Evolutionary conservation across 1,284 basidiomycete genomes (phyloP).

Genomic region (Prillingera fragicola): DNA sequence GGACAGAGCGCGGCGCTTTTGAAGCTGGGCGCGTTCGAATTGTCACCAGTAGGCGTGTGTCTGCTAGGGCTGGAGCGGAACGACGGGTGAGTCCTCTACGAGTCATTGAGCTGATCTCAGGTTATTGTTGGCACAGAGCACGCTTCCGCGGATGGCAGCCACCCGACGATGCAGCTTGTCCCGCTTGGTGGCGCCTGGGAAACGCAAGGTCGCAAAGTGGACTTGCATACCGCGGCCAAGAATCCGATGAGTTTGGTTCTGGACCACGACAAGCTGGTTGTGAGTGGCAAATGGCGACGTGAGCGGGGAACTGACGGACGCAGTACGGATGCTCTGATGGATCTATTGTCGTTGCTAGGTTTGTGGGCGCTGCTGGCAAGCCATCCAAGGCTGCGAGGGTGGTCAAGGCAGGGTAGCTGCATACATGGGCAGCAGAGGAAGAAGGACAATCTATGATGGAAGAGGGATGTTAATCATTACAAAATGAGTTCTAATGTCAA

Average conservation of each 20-base stretch:
- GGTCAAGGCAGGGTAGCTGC: no score
- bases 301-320: conserved; percentile 1
- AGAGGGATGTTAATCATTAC: not conserved
- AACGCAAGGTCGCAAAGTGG: conserved; percentile 12
- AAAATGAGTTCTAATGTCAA: not conserved
- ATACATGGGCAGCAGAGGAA: no score
- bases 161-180: conserved; percentile 18
- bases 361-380: conserved; percentile 9
- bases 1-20: conserved; percentile 32
- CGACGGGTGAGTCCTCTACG: conserved; percentile 34
- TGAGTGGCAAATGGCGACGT: conserved; percentile 14
- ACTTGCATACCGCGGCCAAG: conserved; percentile 28
- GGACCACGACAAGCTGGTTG: conserved; percentile 38
- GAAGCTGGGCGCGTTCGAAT: conserved; percentile 34
- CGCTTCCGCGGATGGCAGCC: not conserved
- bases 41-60: conserved; percentile 45
- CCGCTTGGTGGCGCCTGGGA: conserved; percentile 32
- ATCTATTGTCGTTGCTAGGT: conserved; percentile 30
- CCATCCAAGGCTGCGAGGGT: not conserved
- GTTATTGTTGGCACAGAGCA: conserved; percentile 14
- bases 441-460: no score
- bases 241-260: conserved; percentile 39
- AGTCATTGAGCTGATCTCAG: not conserved
- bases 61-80: conserved; percentile 42
- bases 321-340: conserved; percentile 41